Percentiles rank a stretch among this genome's conserved stretches.
Conservation (phyloP, 192 early-diverging fungal species). For the Pilaira anomala region DNA sequence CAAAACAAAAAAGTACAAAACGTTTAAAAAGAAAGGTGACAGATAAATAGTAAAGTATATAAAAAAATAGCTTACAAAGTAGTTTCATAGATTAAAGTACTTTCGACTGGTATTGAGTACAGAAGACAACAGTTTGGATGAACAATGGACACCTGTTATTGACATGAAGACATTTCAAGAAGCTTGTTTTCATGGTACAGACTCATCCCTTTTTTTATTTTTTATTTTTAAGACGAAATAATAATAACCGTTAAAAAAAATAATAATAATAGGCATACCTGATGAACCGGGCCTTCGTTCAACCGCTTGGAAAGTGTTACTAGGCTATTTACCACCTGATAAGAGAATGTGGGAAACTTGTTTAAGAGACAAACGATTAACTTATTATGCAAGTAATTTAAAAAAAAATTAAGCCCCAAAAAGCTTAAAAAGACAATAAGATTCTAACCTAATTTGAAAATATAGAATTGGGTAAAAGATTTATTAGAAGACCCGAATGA, state of each 20-base stretch:
- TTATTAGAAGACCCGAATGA: conserved; percentile 57
- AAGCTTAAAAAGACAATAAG: neutral
- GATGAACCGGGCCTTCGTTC: conserved; percentile 60
- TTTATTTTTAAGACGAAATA: no score
- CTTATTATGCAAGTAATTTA: conserved; percentile 56
- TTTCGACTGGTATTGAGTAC: conserved; percentile 18
- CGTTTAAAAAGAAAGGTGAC: neutral
- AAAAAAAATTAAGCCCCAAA: neutral
- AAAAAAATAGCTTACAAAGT: neutral
- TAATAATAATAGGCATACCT: conserved; percentile 75
- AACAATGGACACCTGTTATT: conserved; percentile 34
- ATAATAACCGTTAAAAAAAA: no score
- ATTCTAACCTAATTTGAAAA: neutral
- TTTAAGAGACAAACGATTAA: conserved; percentile 44
- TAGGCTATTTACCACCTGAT: conserved; percentile 65
- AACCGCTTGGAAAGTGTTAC: conserved; percentile 66
- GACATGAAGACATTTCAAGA: conserved; percentile 51
- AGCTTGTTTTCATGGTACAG: conserved; percentile 58
- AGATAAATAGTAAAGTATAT: neutral
- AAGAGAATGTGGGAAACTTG: conserved; percentile 55
- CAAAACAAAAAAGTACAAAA: no score
- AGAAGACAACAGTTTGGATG: conserved; percentile 1
- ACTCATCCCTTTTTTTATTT: no score
- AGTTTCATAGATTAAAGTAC: conserved; percentile 20
- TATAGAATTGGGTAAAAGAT: conserved; percentile 57